Conservation (phyloP, 768 basidiomycete species). For the Lentinula detonsa region DNA sequence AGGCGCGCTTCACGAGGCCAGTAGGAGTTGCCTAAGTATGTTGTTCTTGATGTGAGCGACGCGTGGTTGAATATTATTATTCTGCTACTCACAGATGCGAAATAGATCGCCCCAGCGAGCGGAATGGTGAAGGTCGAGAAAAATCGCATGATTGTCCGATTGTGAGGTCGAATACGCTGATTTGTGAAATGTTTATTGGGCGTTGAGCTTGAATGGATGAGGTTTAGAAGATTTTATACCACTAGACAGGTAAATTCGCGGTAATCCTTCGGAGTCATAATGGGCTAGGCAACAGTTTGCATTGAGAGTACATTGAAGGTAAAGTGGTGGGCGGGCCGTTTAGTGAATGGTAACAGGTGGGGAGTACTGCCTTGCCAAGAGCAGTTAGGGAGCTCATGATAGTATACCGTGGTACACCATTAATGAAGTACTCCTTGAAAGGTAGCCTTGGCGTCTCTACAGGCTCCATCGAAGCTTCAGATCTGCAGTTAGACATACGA, state of each 20-base stretch:
- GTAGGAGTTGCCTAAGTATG: neutral
- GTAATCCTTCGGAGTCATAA: neutral
- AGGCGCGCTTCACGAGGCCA: constrained; percentile 25
- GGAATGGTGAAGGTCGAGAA: neutral
- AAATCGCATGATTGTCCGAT: neutral
- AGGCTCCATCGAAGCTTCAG: neutral
- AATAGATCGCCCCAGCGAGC: neutral
- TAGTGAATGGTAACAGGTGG: neutral
- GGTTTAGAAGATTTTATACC: neutral
- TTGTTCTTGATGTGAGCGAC: neutral
- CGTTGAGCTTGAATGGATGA: neutral
- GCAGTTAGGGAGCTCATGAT: neutral
- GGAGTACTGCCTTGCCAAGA: neutral
- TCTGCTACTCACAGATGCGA: neutral
- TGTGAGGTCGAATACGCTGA: neutral
- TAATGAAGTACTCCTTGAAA: neutral
- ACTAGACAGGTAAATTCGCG: neutral
- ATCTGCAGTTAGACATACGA: neutral
- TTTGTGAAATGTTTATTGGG: neutral
- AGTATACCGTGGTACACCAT: neutral
- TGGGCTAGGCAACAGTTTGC: neutral
- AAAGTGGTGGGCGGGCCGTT: neutral
- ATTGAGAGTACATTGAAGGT: neutral
- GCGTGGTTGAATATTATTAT: neutral
- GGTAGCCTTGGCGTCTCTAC: neutral